These are phyloP conservation scores for Arthrobotrys musiformis DNA, from an alignment of 2,329 filamentous ascomycete genomes.

Conservation along the genomic window DNA sequence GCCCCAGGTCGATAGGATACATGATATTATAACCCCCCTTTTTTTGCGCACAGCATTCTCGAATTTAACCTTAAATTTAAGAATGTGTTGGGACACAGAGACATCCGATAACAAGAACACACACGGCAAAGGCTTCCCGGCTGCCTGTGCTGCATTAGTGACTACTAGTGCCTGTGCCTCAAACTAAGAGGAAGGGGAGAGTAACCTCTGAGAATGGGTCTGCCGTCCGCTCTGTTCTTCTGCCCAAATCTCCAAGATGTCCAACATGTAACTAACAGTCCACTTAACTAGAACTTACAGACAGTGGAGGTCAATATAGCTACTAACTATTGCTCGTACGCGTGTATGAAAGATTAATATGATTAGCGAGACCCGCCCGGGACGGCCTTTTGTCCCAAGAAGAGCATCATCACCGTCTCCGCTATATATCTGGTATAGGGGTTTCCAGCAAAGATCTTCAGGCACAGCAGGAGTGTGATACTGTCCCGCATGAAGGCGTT, in stretches of 20 bases:
- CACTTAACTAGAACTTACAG: too few species aligned
- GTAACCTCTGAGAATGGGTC: conserved; percentile 21
- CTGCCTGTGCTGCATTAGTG: background rate
- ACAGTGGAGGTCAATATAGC: too few species aligned
- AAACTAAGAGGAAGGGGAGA: too few species aligned
- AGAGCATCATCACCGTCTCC: conserved; percentile 22
- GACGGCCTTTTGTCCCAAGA: background rate
- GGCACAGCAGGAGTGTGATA: background rate
- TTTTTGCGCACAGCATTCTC: conserved; percentile 21
- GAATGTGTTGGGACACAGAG: background rate
- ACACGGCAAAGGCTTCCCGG: conserved; percentile 13
- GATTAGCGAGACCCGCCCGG: background rate
- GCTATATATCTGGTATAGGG: background rate
- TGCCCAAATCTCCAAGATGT: background rate
- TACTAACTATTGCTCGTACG: background rate
- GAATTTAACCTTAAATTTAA: conserved; percentile 21
- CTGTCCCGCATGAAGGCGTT: conserved; percentile 17
- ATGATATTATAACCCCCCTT: background rate
- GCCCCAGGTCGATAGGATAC: background rate
- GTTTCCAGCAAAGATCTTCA: conserved; percentile 27
- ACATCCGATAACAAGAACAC: too few species aligned
- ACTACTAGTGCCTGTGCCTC: too few species aligned
- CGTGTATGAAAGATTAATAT: background rate
- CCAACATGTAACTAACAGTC: too few species aligned
- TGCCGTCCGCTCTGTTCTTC: background rate